Conservation (phyloP, 129 eudicot species). For the Pittosporum tobira region DNA sequence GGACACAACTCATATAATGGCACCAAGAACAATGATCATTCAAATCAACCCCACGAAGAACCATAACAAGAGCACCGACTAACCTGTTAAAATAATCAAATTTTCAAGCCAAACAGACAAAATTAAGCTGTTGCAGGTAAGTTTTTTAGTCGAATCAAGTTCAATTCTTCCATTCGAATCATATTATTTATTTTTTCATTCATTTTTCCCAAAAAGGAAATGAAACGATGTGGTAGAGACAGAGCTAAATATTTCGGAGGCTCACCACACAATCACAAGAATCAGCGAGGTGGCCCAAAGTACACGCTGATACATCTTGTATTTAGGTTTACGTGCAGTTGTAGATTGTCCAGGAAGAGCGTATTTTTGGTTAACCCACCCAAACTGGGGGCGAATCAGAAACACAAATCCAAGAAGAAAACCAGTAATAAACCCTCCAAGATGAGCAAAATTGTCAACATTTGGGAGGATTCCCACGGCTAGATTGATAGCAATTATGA, state of each 20-base stretch:
- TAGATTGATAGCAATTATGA: slow-evolving; percentile 65
- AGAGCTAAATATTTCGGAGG: background rate
- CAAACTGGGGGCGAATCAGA: slow-evolving; percentile 72
- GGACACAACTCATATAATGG: slow-evolving; percentile 89
- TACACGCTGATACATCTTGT: slow-evolving; percentile 53
- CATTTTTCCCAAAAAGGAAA: background rate
- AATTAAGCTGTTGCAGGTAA: too few species aligned
- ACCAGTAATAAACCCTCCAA: slow-evolving; percentile 83
- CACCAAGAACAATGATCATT: slow-evolving; percentile 90
- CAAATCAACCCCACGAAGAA: slow-evolving; percentile 59
- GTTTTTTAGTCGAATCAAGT: too few species aligned
- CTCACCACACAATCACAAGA: slow-evolving; percentile 76
- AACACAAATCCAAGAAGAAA: slow-evolving; percentile 93
- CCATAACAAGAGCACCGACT: slow-evolving; percentile 45
- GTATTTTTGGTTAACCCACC: slow-evolving; percentile 75
- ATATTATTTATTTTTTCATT: background rate
- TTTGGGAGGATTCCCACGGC: slow-evolving; percentile 84
- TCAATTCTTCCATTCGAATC: too few species aligned
- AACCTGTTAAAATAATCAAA: slow-evolving; percentile 38
- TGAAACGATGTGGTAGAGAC: background rate
- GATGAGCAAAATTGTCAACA: slow-evolving; percentile 93
- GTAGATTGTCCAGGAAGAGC: slow-evolving; percentile 30
- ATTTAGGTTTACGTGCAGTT: slow-evolving; percentile 43
- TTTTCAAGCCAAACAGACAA: background rate
- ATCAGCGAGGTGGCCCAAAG: slow-evolving; percentile 60